Base-by-base conservation (phyloP, 768 basidiomycete genomes). In the Omphalotus guepiniiformis region DNA sequence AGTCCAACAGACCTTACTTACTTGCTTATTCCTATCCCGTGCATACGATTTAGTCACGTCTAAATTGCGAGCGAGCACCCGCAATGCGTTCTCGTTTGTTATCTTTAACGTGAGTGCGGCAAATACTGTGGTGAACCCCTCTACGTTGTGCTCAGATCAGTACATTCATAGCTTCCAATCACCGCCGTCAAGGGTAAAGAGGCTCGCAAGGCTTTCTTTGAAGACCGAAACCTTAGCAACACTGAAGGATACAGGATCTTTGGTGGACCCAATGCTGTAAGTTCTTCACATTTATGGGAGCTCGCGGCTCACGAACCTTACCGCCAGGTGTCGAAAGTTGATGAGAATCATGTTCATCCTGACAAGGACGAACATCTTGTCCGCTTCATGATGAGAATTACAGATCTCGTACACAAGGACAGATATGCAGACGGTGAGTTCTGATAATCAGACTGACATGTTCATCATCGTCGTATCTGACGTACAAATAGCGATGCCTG, bases 291-390 rank as follows among this genome's bases (percentile, higher is more conserved):
- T 32, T 32, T n/a, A 32, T 32, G 30, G n/a, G 30, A n/a, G n/a
- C n/a, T 18, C 38, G n/a, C n/a, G n/a, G n/a, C n/a, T n/a, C n/a
- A n/a, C n/a, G n/a, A n/a, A n/a, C n/a, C n/a, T n/a, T n/a, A n/a
- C n/a, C 23, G 6, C 34, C 35, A 56, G 52, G 41, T 54, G 21
- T 62, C 63, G 7, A 37, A 50, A 16, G 30, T 62, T 22, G 34
- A 53, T n/a, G 64, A 66, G 22, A 58, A 63, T 6, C 28, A 54
- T 23, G 44, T 57, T 15, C 39, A 52, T 9, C 36, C 52, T 8
- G 42, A 56, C 15, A 42, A 28, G 3, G 28, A 45, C 3, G 52
- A 56, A 9, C 42, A 57, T 11, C 47, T 56, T 11, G n/a, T n/a
- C n/a, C 30, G 30, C n/a, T 32, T 32, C n/a, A 32, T 32, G 30